Conservation (phyloP, 2,329 filamentous ascomycete species). For the Lasiodiplodia gonubiensis region DNA sequence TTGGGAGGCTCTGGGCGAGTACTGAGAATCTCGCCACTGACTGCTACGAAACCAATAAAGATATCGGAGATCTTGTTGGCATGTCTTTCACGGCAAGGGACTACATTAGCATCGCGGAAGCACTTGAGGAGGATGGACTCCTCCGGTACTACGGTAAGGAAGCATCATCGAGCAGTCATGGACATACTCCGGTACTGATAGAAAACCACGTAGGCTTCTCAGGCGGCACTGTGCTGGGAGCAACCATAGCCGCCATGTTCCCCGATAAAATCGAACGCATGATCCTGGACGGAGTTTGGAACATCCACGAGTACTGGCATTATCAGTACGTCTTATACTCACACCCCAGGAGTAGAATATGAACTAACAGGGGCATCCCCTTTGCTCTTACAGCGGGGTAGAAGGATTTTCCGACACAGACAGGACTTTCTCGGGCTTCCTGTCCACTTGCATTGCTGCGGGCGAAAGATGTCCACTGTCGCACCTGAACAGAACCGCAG, state of each 20-base stretch:
- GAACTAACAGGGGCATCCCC: background rate
- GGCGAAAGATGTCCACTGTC: background rate
- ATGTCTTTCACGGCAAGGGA: conserved; percentile 55
- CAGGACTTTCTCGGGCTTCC: conserved; percentile 6
- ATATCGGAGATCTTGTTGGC: conserved; percentile 47
- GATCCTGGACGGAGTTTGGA: conserved; percentile 51
- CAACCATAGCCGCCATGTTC: conserved; percentile 54
- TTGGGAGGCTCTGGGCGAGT: conserved; percentile 31
- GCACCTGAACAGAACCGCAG: background rate
- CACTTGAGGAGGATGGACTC: conserved; percentile 50
- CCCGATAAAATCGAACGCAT: conserved; percentile 51
- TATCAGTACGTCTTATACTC: conserved; percentile 30
- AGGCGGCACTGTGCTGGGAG: conserved; percentile 55
- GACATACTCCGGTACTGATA: conserved; percentile 44
- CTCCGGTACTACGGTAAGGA: conserved; percentile 8
- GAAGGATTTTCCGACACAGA: background rate
- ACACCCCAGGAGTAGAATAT: no score
- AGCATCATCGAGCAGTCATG: no score
- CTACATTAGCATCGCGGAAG: conserved; percentile 53
- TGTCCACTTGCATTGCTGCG: background rate
- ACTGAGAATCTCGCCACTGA: conserved; percentile 22
- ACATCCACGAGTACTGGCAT: conserved; percentile 56
- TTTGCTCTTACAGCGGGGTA: background rate
- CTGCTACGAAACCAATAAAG: conserved; percentile 31
- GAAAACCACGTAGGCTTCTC: conserved; percentile 40